Evolutionary conservation across 441 rosid species (phyloP).

Genomic region (Pelargonium hybrid): DNA sequence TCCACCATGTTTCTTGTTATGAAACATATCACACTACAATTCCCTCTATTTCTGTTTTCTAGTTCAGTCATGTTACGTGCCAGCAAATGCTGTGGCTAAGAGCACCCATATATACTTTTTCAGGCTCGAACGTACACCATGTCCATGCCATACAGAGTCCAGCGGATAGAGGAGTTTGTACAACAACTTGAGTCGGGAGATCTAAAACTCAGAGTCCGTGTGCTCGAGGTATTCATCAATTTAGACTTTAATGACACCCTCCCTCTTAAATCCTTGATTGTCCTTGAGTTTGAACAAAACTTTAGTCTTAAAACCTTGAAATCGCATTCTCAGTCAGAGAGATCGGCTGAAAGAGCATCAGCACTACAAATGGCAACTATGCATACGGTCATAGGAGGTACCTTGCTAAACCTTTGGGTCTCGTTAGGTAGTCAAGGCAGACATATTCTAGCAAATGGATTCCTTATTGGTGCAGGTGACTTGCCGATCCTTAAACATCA

Average conservation of each 20-base stretch:
- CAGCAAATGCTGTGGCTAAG: not conserved
- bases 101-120: not conserved
- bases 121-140: slow-evolving; percentile 20
- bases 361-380: slow-evolving; percentile 23
- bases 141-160: slow-evolving; percentile 23
- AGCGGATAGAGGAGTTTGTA: slow-evolving; percentile 21
- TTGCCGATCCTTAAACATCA: not conserved
- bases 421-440: slow-evolving; percentile 18
- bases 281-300: no score
- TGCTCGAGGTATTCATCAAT: slow-evolving; percentile 18
- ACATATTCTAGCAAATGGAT: slow-evolving; percentile 13
- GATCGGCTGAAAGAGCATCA: slow-evolving; percentile 20
- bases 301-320: not conserved
- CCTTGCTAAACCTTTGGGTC: slow-evolving; percentile 20
- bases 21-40: no score
- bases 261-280: no score
- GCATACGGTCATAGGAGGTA: slow-evolving; percentile 22
- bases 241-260: not conserved
- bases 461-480: slow-evolving; percentile 20
- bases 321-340: slow-evolving; percentile 14
- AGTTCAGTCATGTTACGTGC: not conserved
- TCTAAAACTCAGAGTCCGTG: slow-evolving; percentile 23
- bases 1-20: not conserved
- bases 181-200: slow-evolving; percentile 22
- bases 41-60: no score